Percentiles rank a stretch among this genome's conserved stretches.
Evolutionary conservation across 73 alveolate species (phyloP).

Genomic region (Tetrahymena malaccensis): DNA sequence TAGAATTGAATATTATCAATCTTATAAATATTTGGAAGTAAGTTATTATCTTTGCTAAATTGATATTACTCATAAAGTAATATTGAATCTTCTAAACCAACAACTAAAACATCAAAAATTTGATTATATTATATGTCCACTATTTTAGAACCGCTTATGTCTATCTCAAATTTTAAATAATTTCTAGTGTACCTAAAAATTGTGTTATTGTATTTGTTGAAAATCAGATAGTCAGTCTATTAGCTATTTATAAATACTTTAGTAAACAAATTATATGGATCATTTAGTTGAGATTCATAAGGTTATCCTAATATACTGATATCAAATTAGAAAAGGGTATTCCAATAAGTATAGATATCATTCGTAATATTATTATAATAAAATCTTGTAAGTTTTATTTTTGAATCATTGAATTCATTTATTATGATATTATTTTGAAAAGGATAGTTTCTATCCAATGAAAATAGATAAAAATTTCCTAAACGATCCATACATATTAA

Average conservation of each 20-base stretch:
- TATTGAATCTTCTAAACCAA: not conserved
- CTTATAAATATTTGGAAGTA: too few relatives aligned
- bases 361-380: not conserved
- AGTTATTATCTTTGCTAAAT: not conserved
- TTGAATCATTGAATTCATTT: not conserved
- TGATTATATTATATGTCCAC: not conserved
- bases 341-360: not conserved
- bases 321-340: not conserved
- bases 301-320: too few relatives aligned
- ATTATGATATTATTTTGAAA: too few relatives aligned
- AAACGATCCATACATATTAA: not conserved
- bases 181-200: not conserved
- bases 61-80: too few relatives aligned
- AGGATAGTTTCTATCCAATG: not conserved
- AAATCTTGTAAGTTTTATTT: too few relatives aligned
- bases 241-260: not conserved
- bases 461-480: not conserved
- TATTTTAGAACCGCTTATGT: too few relatives aligned
- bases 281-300: not conserved
- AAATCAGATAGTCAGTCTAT: not conserved
- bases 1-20: too few relatives aligned
- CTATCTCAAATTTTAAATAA: not conserved
- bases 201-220: not conserved
- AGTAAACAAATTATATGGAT: not conserved
- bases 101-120: not conserved